Percentiles rank a stretch among this genome's conserved stretches.
phyloP scores from a whole-genome alignment of 2,329 filamentous ascomycete genomes.

The Aureobasidium sp. region DNA sequence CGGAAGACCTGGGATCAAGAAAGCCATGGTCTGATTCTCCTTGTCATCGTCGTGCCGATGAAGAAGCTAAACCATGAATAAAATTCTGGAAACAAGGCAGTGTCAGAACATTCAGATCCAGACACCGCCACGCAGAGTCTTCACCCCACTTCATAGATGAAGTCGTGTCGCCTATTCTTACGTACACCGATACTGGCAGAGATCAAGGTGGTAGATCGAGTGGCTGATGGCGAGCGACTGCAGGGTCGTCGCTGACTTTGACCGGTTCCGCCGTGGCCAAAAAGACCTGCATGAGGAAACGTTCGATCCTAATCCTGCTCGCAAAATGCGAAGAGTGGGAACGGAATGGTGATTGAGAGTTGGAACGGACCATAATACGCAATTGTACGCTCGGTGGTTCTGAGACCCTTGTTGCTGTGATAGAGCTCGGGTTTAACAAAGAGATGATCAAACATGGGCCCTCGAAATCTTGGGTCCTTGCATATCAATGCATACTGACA shows the following conservation, averaged over 20 bases:
- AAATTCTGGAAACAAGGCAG: neutral
- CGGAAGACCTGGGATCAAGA: neutral
- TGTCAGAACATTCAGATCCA: neutral
- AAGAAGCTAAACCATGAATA: neutral
- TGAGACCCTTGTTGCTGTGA: neutral
- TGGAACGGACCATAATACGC: neutral
- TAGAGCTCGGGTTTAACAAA: neutral
- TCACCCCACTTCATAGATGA: neutral
- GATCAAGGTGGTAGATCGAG: neutral
- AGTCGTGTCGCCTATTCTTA: neutral
- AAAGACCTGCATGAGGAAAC: neutral
- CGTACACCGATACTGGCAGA: neutral
- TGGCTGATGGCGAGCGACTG: neutral
- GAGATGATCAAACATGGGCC: neutral
- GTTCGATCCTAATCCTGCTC: neutral
- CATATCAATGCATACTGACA: constrained; percentile 5
- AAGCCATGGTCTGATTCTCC: neutral
- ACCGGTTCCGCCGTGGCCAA: neutral
- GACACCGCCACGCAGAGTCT: neutral
- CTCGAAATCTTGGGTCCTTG: constrained; percentile 4
- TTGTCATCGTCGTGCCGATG: neutral
- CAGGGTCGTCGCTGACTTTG: constrained; percentile 8
- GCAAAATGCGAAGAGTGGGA: neutral
- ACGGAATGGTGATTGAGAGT: neutral
- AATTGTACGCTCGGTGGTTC: neutral